A percentile compares a stretch with the other conserved stretches of the same genome.
Evolutionary conservation across 2,329 filamentous ascomycete species (phyloP).

Genomic region (Cladophialophora chaetospira): DNA sequence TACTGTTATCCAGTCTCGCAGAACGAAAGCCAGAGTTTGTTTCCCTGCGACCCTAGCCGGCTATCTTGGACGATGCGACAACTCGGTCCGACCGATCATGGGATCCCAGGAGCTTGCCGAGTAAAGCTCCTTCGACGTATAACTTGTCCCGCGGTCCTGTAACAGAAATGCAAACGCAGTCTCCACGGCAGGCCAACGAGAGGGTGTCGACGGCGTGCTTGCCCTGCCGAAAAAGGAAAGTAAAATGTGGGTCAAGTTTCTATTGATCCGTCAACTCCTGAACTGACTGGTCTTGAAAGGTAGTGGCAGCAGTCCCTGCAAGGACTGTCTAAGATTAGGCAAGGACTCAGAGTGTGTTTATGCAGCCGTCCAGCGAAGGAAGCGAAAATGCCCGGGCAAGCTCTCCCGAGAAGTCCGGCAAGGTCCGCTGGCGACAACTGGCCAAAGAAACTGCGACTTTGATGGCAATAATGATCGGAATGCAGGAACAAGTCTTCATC

Average conservation of each 20-base stretch:
- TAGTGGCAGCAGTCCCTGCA: neutral
- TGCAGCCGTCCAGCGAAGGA: neutral
- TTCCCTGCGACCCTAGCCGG: too few species aligned
- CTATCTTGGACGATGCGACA: too few species aligned
- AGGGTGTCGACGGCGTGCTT: neutral
- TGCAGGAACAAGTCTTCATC: neutral
- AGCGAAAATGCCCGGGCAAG: neutral
- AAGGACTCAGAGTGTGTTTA: neutral
- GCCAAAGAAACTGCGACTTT: neutral
- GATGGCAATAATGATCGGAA: neutral
- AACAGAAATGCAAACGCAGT: too few species aligned
- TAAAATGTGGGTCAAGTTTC: neutral
- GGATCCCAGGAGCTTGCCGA: too few species aligned
- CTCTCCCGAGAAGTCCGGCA: neutral
- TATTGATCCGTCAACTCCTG: too few species aligned
- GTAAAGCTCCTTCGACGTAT: too few species aligned
- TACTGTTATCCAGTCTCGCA: too few species aligned
- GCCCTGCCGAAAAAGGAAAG: neutral
- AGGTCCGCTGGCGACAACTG: too few species aligned
- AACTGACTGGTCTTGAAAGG: neutral
- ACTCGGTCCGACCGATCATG: too few species aligned
- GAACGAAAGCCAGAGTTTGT: too few species aligned
- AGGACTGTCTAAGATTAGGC: neutral
- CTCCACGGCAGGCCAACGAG: too few species aligned
- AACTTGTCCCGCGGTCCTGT: too few species aligned